phyloP scores from a whole-genome alignment of 345 rosid species.

The Nephelium lappaceum region DNA sequence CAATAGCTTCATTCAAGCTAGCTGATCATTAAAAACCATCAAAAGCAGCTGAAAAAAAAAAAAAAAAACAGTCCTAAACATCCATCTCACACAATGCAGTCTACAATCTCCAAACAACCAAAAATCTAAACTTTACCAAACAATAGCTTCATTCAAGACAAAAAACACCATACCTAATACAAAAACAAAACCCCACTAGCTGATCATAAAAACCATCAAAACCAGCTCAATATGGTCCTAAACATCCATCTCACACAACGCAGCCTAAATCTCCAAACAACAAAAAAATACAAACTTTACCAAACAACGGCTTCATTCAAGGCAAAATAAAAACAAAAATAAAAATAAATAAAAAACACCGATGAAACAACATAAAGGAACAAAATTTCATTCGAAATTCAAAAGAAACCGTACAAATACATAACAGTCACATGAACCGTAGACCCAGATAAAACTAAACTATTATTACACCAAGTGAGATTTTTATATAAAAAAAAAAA shows the following conservation, averaged over 20 bases:
- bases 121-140: not conserved
- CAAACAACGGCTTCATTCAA: not conserved
- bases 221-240: not conserved
- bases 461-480: constrained; percentile 3
- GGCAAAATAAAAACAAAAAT: no score
- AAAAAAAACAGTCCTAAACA: no score
- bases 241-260: not conserved
- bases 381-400: not conserved
- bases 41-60: no score
- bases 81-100: not conserved
- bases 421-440: not conserved
- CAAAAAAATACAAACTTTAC: not conserved
- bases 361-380: not conserved
- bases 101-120: not conserved
- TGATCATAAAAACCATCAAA: not conserved
- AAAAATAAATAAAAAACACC: not conserved
- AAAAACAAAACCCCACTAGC: not conserved
- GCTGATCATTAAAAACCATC: not conserved
- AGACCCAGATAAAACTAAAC: not conserved
- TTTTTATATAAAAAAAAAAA: not conserved
- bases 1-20: not conserved
- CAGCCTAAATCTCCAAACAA: not conserved
- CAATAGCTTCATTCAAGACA: no score
- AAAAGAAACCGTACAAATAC: not conserved
- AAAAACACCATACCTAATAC: not conserved